These are phyloP conservation scores for Blastomyces silverae DNA, from an alignment of 2,329 filamentous ascomycete species.

Conservation along the genomic window DNA sequence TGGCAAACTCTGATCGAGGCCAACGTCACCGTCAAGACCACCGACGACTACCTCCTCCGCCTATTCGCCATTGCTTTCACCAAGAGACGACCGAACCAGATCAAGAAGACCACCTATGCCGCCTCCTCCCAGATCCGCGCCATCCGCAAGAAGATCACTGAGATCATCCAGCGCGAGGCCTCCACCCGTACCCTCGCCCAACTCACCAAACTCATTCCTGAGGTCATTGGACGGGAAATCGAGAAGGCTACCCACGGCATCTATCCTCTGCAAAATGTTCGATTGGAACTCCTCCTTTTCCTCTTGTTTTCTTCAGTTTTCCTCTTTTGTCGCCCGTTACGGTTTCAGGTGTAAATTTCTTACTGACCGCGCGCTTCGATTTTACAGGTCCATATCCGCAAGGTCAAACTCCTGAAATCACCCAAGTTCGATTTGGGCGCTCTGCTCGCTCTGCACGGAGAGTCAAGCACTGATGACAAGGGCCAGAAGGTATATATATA, in stretches of 20 bases:
- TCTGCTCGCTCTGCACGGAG: conserved; percentile 93
- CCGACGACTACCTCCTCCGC: conserved; percentile 98
- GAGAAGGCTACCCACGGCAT: conserved; percentile 99
- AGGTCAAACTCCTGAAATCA: conserved; percentile 98
- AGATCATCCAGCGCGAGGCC: conserved; percentile 97
- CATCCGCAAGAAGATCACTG: conserved; percentile 99
- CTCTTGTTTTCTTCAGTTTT: background rate
- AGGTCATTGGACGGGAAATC: conserved; percentile 99
- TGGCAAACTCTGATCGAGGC: conserved; percentile 99
- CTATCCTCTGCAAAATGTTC: conserved; percentile 97
- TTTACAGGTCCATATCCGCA: conserved; percentile 91
- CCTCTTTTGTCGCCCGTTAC: background rate
- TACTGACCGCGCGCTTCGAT: conserved; percentile 11
- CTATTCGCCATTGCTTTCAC: conserved; percentile 99
- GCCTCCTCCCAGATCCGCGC: conserved; percentile 93
- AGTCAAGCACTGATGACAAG: conserved; percentile 91
- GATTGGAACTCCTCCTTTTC: conserved; percentile 31
- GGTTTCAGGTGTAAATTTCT: background rate
- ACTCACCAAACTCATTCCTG: conserved; percentile 97
- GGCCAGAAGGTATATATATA: conserved; percentile 71
- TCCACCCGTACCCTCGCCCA: conserved; percentile 89
- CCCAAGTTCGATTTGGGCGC: conserved; percentile 99
- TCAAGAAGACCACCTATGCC: conserved; percentile 99
- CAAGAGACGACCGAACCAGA: conserved; percentile 98
- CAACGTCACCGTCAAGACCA: conserved; percentile 99